Conservation (phyloP, 768 basidiomycete species). For the Steccherinum ochraceum region DNA sequence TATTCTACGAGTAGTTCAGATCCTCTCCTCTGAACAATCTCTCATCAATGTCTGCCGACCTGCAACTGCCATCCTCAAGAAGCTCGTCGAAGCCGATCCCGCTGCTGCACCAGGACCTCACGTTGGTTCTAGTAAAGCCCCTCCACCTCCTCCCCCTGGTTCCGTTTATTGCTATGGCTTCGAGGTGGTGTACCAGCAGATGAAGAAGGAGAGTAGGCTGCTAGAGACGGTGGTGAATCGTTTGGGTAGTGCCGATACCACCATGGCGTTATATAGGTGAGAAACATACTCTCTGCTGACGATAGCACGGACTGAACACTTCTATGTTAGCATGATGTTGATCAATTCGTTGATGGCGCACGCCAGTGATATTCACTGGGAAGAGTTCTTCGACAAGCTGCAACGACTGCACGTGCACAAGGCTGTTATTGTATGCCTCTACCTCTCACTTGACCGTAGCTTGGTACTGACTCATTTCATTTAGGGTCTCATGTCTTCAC, state of each 20-base stretch:
- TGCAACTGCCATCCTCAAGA: constrained; percentile 84
- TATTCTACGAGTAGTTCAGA: constrained; percentile 72
- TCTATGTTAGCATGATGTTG: constrained; percentile 65
- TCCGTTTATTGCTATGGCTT: constrained; percentile 85
- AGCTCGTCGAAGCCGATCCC: constrained; percentile 84
- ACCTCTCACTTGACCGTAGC: background rate
- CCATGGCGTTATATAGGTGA: constrained; percentile 79
- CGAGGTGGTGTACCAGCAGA: constrained; percentile 73
- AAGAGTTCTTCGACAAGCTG: constrained; percentile 68
- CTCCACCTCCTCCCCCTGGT: constrained; percentile 50
- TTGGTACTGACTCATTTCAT: background rate
- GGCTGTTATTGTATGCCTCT: constrained; percentile 65
- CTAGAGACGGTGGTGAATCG: constrained; percentile 80
- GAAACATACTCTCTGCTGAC: constrained; percentile 7
- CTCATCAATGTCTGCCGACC: constrained; percentile 89
- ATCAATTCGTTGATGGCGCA: constrained; percentile 82
- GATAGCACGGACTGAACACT: constrained; percentile 9
- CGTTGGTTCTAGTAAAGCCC: constrained; percentile 49
- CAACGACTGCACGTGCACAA: constrained; percentile 75
- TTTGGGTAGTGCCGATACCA: constrained; percentile 76
- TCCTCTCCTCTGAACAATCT: constrained; percentile 67
- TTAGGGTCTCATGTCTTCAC: constrained; percentile 78
- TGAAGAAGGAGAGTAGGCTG: constrained; percentile 63
- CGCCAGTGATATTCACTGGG: constrained; percentile 73
- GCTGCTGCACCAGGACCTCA: constrained; percentile 54